Evolutionary conservation across 2,329 filamentous ascomycete genomes (phyloP), one percentile per base, ranked within the genome.

Genomic region (Trichoderma endophyticum): DNA sequence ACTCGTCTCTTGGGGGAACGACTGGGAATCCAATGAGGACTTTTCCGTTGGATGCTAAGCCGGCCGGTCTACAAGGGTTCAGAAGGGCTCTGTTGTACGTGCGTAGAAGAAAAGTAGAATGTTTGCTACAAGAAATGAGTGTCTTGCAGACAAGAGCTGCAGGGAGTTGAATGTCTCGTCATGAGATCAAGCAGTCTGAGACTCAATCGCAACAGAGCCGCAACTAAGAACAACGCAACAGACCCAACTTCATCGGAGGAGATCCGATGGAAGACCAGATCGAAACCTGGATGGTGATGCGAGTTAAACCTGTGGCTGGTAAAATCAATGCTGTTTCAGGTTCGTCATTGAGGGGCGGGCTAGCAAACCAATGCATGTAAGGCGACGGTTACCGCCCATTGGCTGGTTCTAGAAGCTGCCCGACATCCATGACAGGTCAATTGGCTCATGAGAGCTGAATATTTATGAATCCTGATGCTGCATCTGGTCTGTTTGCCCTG

Each of bases 271-370:
- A 62, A 39, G 36, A 24, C 8, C 43, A 34, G 43, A 65, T 65
- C 43, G 62, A 32, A 69, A 51, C 56, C 32, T 26, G 56, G 56
- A 69, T n/a, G 65, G 39, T 43, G 54, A 69, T 34, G 65, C 56
- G 18, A 69, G 28, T 54, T 56, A 43, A 43, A 63, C 30, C 48
- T 54, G 57, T 70, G 39, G 67, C 57, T 70, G 61, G 28, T 70
- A 51, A 70, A 63, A 66, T 62, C 71, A 72, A 66, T 61, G 59
- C 67, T 59, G 71, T 72, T 72, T 72, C 71, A 72, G 71, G 71
- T 72, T n/a, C 57, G 60, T 56, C 24, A 43, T 66, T 21, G 71
- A 64, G 71, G 71, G 71, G 64, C 71, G 54, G 34, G 57, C 43
- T 72, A 63, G n/a, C 43, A 56, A 18, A 30, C 15, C 36, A 56